Evolutionary conservation across 225 moss, liverwort and hornwort species (phyloP).

Genomic region (Antitrichia curtipendula): DNA sequence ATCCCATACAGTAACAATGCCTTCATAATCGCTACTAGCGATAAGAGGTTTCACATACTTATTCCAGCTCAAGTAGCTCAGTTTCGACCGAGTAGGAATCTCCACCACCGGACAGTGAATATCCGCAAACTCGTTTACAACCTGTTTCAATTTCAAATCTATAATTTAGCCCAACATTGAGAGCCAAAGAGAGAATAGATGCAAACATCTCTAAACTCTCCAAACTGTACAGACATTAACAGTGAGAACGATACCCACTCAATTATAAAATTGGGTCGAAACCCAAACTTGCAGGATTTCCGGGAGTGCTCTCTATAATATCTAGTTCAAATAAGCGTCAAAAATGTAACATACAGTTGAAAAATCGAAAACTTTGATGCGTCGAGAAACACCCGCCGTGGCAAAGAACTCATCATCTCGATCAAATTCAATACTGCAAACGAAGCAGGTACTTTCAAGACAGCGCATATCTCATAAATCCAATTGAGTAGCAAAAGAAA

Average conservation of each 20-base stretch:
- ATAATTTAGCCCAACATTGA: not conserved
- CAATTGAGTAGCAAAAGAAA: not conserved
- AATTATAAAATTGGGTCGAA: not conserved
- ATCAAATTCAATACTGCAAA: conserved; percentile 93
- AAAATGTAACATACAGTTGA: conserved; percentile 31
- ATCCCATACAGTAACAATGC: conserved; percentile 95
- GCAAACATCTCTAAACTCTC: not conserved
- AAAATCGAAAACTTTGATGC: conserved; percentile 92
- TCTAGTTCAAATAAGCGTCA: not conserved
- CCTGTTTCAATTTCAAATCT: conserved; percentile 25
- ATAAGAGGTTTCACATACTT: conserved; percentile 80
- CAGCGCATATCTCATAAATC: not conserved
- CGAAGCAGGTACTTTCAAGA: not conserved
- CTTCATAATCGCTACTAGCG: conserved; percentile 96
- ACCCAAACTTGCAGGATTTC: not conserved
- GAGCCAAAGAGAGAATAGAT: not conserved
- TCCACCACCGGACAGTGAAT: conserved; percentile 87
- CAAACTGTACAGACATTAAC: not conserved
- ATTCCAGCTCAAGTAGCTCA: conserved; percentile 96
- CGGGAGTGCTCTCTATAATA: not conserved
- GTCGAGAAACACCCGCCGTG: conserved; percentile 90
- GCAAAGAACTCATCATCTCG: conserved; percentile 92
- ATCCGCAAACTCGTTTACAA: conserved; percentile 80
- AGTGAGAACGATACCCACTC: not conserved
- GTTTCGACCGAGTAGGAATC: conserved; percentile 76